Conservation (phyloP, 2,329 filamentous ascomycete genomes). For the Cladophialophora chaetospira region DNA sequence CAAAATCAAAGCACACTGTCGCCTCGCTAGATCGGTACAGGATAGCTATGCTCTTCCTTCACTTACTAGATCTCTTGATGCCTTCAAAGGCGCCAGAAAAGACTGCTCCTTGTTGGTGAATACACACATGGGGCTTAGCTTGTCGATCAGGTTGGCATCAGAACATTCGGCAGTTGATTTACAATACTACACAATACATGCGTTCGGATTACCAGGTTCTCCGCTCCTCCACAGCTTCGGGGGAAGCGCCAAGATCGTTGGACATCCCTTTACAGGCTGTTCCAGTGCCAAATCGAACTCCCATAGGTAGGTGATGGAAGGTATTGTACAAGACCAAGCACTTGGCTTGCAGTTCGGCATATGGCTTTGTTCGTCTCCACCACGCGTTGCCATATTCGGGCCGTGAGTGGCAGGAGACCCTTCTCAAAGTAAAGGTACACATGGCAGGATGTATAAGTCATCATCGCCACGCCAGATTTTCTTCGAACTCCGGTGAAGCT, state of each 20-base stretch:
- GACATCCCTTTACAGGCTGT: not conserved
- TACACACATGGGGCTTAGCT: not conserved
- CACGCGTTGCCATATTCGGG: not conserved
- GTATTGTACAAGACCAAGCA: not conserved
- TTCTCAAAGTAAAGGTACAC: not conserved
- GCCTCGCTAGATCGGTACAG: not conserved
- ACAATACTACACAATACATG: not conserved
- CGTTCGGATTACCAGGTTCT: not conserved
- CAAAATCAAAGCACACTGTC: not conserved
- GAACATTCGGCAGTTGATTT: slow-evolving; percentile 6
- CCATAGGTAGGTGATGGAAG: slow-evolving; percentile 3
- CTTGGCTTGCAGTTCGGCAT: slow-evolving; percentile 14
- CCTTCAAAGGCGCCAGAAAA: not conserved
- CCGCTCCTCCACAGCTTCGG: slow-evolving; percentile 8
- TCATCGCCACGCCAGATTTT: not conserved
- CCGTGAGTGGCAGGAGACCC: not conserved
- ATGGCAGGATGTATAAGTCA: not conserved
- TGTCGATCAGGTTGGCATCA: slow-evolving; percentile 1
- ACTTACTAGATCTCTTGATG: too few species aligned
- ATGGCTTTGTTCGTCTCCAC: not conserved
- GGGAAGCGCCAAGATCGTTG: not conserved
- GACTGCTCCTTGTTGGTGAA: not conserved
- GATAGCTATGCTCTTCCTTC: not conserved
- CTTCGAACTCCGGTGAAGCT: not conserved
- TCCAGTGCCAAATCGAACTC: too few species aligned